Evolutionary conservation across 345 rosid species (phyloP).

Genomic region (Triadica sebifera): DNA sequence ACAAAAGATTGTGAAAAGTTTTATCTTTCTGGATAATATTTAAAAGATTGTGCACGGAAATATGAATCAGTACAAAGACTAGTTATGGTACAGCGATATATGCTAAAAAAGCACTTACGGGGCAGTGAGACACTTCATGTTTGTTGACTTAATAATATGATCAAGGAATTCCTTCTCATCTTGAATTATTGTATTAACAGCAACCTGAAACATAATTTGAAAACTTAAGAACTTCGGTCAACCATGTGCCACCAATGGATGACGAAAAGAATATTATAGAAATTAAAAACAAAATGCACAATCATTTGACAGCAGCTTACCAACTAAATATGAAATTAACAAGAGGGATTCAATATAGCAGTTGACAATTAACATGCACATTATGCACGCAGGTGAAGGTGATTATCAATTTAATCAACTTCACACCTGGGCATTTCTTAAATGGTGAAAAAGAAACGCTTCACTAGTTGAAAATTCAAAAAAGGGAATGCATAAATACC

Average conservation of each 20-base stretch:
- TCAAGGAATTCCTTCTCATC: conserved; percentile 68
- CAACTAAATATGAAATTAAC: not conserved
- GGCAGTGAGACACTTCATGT: conserved; percentile 79
- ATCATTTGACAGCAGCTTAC: not conserved
- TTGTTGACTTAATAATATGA: conserved; percentile 69
- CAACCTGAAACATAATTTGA: conserved; percentile 49
- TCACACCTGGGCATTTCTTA: not conserved
- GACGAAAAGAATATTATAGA: not conserved
- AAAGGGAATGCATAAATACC: conserved; percentile 40
- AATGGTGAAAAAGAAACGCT: not conserved
- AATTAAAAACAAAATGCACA: not conserved
- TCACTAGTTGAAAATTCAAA: not conserved
- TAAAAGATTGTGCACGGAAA: too few relatives aligned
- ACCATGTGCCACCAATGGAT: not conserved
- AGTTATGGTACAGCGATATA: not conserved
- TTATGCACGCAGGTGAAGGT: not conserved
- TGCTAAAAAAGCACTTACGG: conserved; percentile 42
- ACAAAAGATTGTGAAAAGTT: too few relatives aligned
- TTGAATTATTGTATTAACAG: conserved; percentile 67
- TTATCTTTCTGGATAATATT: not conserved
- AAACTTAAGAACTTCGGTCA: not conserved
- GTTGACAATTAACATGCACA: not conserved
- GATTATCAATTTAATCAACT: not conserved
- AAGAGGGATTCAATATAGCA: not conserved
- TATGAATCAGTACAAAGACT: not conserved